These are phyloP conservation scores for Cyclospora cayetanensis DNA, from an alignment of 169 alveolate species.

Conservation along the genomic window DNA sequence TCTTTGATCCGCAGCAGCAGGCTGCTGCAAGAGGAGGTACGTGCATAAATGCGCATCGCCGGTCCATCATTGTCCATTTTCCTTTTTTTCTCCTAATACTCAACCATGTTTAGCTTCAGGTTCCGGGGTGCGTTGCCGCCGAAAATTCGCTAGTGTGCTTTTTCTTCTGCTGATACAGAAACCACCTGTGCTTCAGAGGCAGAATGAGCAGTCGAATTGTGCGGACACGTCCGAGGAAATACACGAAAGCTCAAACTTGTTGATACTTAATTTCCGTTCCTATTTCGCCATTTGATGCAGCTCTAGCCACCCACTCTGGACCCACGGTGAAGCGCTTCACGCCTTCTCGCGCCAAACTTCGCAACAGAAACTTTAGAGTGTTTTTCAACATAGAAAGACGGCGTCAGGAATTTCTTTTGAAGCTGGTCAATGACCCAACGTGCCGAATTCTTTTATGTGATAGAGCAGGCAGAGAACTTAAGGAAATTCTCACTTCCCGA, in stretches of 20 bases:
- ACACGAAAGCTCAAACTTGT: too few relatives aligned
- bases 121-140: background rate
- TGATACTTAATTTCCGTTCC: too few relatives aligned
- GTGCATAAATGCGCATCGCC: too few relatives aligned
- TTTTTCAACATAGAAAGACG: background rate
- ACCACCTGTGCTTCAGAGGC: too few relatives aligned
- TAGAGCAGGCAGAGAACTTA: conserved; percentile 49
- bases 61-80: too few relatives aligned
- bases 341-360: conserved; percentile 70
- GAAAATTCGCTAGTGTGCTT: background rate
- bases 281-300: background rate
- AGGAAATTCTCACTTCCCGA: conserved; percentile 59
- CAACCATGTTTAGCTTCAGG: background rate
- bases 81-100: background rate
- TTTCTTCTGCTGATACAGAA: background rate
- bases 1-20: conserved; percentile 54
- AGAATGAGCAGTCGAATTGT: too few relatives aligned
- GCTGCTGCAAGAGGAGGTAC: background rate
- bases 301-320: conserved; percentile 10
- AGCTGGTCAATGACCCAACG: conserved; percentile 56
- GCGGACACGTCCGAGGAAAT: too few relatives aligned
- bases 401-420: conserved; percentile 44
- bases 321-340: conserved; percentile 68
- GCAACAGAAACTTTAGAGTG: conserved; percentile 65
- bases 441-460: conserved; percentile 61